Base-by-base conservation (phyloP, 495 filamentous ascomycete species). In the Aspergillus baeticus region DNA sequence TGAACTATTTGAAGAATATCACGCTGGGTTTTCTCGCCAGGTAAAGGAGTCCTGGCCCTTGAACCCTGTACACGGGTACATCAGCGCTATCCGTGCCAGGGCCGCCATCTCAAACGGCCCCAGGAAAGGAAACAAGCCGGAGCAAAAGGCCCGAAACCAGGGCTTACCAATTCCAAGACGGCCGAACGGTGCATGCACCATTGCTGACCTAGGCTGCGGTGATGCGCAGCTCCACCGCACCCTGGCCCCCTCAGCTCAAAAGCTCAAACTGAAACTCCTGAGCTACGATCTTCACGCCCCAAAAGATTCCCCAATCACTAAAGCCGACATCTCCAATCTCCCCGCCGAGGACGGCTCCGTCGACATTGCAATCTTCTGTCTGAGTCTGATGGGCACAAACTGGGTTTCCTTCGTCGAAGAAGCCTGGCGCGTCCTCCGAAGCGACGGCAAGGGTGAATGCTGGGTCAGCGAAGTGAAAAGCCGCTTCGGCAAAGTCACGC, bases 361-460 rank as follows among this genome's bases (percentile, higher is more conserved):
- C 20, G 91, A 98, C 65, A 78, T 98, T 14, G 88, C 89, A 7
- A 82, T 98, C 50, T 96, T 97, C 76, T 98, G 94, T 72, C 78
- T 98, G 20, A 93, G 93, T 53, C 81, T 98, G 37, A 98, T 98
- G 94, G 94, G 95, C 61, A 98, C 94, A 14, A 98, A 98, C 73
- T 98, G 94, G 91, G 79, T 96, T 18, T 85, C 89, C 56, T 97
- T 97, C 64, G 81, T 98, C 55, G 92, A 96, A 64, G 94, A 98
- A 72, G 91, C 92, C n/a, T 92, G 87, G 71, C 82, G 94, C 17
- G 77, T 98, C 10, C 76, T 98, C 58, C 83, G 89, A 51, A 53
- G 73, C 17, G 78, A 81, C 39, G 94, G 92, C 82, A 89, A 88
- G 63, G 94, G 94, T 51, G 94, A 98, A 75, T 81, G 94, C 43